Base-by-base conservation (phyloP, 1,139 yeast species). In the Sporopachydermia cereana region DNA sequence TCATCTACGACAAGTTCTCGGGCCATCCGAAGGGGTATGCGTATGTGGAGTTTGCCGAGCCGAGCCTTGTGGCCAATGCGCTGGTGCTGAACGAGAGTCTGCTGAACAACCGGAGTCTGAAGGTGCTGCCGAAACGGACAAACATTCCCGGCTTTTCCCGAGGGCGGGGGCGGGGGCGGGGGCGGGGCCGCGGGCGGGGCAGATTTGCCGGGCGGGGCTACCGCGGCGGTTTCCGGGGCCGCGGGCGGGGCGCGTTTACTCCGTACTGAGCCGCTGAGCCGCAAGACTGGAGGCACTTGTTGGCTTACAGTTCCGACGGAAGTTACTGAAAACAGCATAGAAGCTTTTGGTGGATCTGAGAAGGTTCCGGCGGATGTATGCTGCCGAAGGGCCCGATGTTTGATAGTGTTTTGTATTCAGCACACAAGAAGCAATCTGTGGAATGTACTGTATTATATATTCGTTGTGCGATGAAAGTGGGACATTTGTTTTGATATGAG, bases 1-100 rank as follows among this genome's bases (percentile, higher is more conserved):
- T 89, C 46, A 65, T 83, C 60, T 68, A 74, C 52, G 83, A 85
- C 64, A 79, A 77, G 57, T 68, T 65, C 56, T 77, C 89, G 0
- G 93, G 94, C 2, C 78, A 73, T 51, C 93, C 95, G 36, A 84
- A 82, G 60, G 95, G 95, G 16, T 84, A 73, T 63, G 95, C 95
- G 1, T 85, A 84, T 60, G 72, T 85, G 54, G 95, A 85, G 58
- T 84, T 83, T 58, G 76, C 79, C 30, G 80, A 77, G 55, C 73
- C 73, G 1, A 72, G 73, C 17, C 69, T 74, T 2, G 91, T 84
- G 2, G 66, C 74, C 18, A 71, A 75, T 51, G 93, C 95, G 0
- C 68, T 84, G 41, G 72, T 73, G 7, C 69, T 82, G 52, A 79
- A 82, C 55, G 93, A 84, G 27, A 65, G 77, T 2, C 66, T 68